Percentiles rank a stretch among this genome's conserved stretches.
phyloP scores from a whole-genome alignment of 2,329 filamentous ascomycete species.

The Hymenoscyphus linearis region DNA sequence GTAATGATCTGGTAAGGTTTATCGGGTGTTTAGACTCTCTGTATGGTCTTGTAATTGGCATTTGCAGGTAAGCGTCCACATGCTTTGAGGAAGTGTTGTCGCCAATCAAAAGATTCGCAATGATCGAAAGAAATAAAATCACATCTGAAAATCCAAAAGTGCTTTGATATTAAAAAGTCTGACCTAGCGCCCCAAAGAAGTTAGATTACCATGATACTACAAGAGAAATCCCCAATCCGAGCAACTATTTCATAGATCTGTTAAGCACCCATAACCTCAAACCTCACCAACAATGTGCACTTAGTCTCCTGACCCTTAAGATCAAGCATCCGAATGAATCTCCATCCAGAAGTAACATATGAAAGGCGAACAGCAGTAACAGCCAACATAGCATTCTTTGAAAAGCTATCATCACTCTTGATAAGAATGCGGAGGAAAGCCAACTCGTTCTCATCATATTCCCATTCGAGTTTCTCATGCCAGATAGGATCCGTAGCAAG shows the following conservation, averaged over 20 bases:
- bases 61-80: too few species aligned
- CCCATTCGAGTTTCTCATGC: conserved; percentile 63
- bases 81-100: too few species aligned
- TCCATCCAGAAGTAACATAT: conserved; percentile 54
- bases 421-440: conserved; percentile 59
- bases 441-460: conserved; percentile 62
- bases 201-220: background rate
- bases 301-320: conserved; percentile 58
- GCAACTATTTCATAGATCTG: background rate
- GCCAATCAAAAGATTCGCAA: too few species aligned
- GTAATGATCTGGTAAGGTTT: too few species aligned
- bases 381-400: conserved; percentile 56
- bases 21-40: too few species aligned
- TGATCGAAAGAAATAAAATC: too few species aligned
- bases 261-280: conserved; percentile 45
- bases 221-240: background rate
- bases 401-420: conserved; percentile 61
- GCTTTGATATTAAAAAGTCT: background rate
- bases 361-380: conserved; percentile 55
- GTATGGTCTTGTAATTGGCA: too few species aligned
- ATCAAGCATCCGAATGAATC: conserved; percentile 60
- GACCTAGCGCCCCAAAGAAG: background rate
- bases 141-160: too few species aligned
- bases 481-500: conserved; percentile 56
- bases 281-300: conserved; percentile 56